Conservation (phyloP, 257 asterid genomes). For the Solanum microdontum region DNA sequence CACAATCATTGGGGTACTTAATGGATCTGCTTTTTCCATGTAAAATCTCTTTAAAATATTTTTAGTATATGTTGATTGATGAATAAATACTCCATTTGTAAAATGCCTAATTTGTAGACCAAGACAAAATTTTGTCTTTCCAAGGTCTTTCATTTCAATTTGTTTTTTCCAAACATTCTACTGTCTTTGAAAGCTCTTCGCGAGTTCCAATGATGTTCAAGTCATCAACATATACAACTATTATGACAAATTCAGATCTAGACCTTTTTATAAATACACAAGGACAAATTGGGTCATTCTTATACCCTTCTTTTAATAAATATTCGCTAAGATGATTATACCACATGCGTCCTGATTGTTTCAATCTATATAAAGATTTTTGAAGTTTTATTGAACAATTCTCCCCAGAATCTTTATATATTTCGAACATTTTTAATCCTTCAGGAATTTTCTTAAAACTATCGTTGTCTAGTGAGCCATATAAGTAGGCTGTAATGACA, state of each 20-base stretch:
- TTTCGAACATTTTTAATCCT: too few species aligned
- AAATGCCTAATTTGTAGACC: not conserved
- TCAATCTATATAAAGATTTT: too few species aligned
- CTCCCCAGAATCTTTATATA: too few species aligned
- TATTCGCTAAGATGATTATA: not conserved
- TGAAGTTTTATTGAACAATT: not conserved
- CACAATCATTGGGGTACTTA: not conserved
- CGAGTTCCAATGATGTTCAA: too few species aligned
- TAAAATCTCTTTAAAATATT: too few species aligned
- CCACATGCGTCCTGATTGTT: not conserved
- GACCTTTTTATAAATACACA: not conserved
- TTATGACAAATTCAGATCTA: not conserved
- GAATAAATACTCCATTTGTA: not conserved
- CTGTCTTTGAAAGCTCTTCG: not conserved
- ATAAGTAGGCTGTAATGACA: not conserved
- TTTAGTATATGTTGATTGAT: not conserved
- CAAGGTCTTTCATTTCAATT: not conserved
- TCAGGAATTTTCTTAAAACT: not conserved
- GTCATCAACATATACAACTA: not conserved
- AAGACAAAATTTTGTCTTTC: too few species aligned
- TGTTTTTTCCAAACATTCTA: not conserved
- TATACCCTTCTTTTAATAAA: too few species aligned
- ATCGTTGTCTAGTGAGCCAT: not conserved
- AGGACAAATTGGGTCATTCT: not conserved
- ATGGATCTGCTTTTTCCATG: not conserved